A percentile compares a stretch with the other conserved stretches of the same genome.
phyloP scores from a whole-genome alignment of 257 asterid genomes.

The Rehmannia glutinosa region DNA sequence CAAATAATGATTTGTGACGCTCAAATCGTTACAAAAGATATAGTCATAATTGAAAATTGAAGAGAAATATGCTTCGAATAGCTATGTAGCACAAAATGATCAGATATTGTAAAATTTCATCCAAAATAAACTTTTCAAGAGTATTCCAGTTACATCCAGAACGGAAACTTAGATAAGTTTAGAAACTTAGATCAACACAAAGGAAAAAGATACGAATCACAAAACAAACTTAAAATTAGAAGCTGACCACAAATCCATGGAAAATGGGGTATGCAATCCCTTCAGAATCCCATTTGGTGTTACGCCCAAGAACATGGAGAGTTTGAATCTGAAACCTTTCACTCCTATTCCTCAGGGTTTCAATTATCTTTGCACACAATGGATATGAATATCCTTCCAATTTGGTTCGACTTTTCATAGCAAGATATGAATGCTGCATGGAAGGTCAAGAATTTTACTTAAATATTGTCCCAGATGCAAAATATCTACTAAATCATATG shows the following conservation, averaged over 20 bases:
- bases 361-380: conserved; percentile 74
- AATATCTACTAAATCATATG: conserved; percentile 20
- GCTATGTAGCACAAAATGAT: no score
- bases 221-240: conserved; percentile 18
- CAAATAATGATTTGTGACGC: neutral
- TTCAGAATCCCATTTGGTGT: conserved; percentile 68
- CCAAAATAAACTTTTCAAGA: no score
- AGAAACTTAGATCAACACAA: no score
- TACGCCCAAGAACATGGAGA: conserved; percentile 74
- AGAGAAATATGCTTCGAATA: neutral
- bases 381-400: conserved; percentile 67
- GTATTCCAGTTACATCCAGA: no score
- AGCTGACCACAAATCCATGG: conserved; percentile 80
- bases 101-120: no score
- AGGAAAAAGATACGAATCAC: neutral
- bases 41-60: no score
- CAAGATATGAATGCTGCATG: conserved; percentile 44
- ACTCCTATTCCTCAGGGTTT: conserved; percentile 45
- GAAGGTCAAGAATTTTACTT: conserved; percentile 25
- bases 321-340: conserved; percentile 69
- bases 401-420: conserved; percentile 15
- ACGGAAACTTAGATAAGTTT: no score
- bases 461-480: conserved; percentile 14
- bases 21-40: neutral
- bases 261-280: conserved; percentile 69